Percentiles rank a stretch among this genome's conserved stretches.
Evolutionary conservation across 768 basidiomycete genomes (phyloP).

Genomic region (Dentipellis fragilis): DNA sequence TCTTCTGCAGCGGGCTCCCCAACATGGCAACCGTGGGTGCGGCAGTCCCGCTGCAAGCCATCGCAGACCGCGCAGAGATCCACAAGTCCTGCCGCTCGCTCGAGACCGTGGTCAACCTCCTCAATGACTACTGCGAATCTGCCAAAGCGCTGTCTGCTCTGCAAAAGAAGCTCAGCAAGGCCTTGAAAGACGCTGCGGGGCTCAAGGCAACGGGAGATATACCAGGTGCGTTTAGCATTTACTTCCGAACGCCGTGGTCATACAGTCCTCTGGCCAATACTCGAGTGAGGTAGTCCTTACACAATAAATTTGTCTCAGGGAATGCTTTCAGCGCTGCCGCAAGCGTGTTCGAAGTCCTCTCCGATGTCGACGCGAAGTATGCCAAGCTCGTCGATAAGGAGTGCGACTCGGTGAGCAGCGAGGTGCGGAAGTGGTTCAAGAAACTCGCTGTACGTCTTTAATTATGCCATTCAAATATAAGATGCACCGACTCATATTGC

Average conservation of each 20-base stretch:
- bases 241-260: too few species aligned
- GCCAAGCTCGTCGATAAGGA: slow-evolving; percentile 68
- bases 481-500: background rate
- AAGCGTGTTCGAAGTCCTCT: slow-evolving; percentile 55
- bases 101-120: slow-evolving; percentile 51
- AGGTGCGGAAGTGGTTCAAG: slow-evolving; percentile 84
- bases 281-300: background rate
- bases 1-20: too few species aligned
- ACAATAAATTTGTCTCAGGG: slow-evolving; percentile 26
- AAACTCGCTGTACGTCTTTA: slow-evolving; percentile 54
- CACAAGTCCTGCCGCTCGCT: slow-evolving; percentile 77
- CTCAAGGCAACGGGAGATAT: slow-evolving; percentile 51
- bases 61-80: slow-evolving; percentile 59
- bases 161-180: slow-evolving; percentile 70
- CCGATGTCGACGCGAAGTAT: slow-evolving; percentile 67
- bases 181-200: slow-evolving; percentile 53
- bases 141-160: slow-evolving; percentile 47
- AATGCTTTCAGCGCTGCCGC: slow-evolving; percentile 61
- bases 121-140: slow-evolving; percentile 72
- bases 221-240: slow-evolving; percentile 37
- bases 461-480: background rate
- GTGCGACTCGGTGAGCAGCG: slow-evolving; percentile 49
- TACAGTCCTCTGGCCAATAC: background rate
- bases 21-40: background rate
- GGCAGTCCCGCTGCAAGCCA: slow-evolving; percentile 7